phyloP scores from a whole-genome alignment of 805 yeast species.

The Vanderwaltozyma verrucispora region DNA sequence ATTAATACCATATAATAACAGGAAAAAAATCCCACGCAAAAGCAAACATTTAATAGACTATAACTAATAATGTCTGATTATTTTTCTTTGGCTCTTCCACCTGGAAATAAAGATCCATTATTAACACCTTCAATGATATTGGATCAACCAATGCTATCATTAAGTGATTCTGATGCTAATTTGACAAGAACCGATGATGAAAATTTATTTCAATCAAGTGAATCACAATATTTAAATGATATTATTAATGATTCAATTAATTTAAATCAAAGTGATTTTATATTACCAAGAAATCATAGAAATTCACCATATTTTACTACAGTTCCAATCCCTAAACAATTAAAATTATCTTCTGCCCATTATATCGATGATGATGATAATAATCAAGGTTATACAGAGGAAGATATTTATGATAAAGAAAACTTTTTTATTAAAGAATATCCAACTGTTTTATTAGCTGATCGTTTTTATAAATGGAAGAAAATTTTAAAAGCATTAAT shows the following conservation, averaged over 20 bases:
- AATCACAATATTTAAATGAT: not conserved
- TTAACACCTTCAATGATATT: slow-evolving; percentile 2
- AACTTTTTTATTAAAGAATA: slow-evolving; percentile 27
- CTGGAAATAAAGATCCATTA: not conserved
- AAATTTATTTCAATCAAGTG: not conserved
- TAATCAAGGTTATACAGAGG: slow-evolving; percentile 3
- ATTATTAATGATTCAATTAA: not conserved
- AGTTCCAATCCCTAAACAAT: slow-evolving; percentile 27
- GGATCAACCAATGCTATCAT: slow-evolving; percentile 1
- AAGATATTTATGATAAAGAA: slow-evolving; percentile 11
- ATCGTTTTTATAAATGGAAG: slow-evolving; percentile 75
- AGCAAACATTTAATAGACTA: not conserved
- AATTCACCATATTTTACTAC: slow-evolving; percentile 27
- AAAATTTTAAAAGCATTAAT: slow-evolving; percentile 61
- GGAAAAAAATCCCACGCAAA: too few relatives aligned
- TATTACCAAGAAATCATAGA: slow-evolving; percentile 2
- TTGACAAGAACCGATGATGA: not conserved
- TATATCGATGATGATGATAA: not conserved
- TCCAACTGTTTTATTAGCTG: slow-evolving; percentile 76
- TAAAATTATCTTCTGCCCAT: slow-evolving; percentile 6
- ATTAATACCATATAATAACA: too few relatives aligned
- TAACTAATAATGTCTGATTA: slow-evolving; percentile 2
- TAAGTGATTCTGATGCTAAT: not conserved
- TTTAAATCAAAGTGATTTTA: not conserved
- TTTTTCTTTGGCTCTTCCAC: not conserved